Evolutionary conservation across 75 land plant species (phyloP), one percentile per base, ranked within the genome.

Genomic region (Pinus tabuliformis): DNA sequence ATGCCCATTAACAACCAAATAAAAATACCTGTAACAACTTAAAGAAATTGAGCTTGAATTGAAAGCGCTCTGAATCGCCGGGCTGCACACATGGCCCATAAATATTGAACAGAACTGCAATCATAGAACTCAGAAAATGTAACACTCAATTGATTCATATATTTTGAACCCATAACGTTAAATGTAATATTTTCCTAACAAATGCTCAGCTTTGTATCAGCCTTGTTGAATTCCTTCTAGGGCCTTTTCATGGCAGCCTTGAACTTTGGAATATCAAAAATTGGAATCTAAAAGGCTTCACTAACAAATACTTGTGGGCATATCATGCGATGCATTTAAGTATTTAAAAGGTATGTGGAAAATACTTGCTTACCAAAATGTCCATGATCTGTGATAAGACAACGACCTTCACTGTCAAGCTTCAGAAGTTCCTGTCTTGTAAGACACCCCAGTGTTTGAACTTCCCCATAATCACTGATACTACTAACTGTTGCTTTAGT

Each of bases 381-480:
- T 11, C 97, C 95, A 87, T 96, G 99, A 81, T 96, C 98, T 16
- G 99, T 96, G 68, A 96, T 84, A 21, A 96, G 56, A 83, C 99
- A 96, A 21, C 99, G 95, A 26, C 99, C 99, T 78, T 96, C 99
- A 70, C 85, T 82, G 52, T 96, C 99, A 70, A 96, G 74, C 64
- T 83, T 86, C 28, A 85, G 71, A 62, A 96, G 90, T 65, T 95
- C 99, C 75, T 92, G 87, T 37, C 72, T 79, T n/a, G 86, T 61
- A 60, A 95, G 73, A 12, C 74, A 80, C 45, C 88, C 89, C n/a
- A 83, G 66, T 20, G 78, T 82, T 74, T 89, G 77, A 33, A 72
- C 83, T 9, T 68, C 64, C 21, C 78, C 79, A 72, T 57, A 72
- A 70, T 61, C 56, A 33, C 86, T 83, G 71, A 83, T 70, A 13